Evolutionary conservation across 2,329 filamentous ascomycete species (phyloP).

Genomic region (Sporothrix inflata): DNA sequence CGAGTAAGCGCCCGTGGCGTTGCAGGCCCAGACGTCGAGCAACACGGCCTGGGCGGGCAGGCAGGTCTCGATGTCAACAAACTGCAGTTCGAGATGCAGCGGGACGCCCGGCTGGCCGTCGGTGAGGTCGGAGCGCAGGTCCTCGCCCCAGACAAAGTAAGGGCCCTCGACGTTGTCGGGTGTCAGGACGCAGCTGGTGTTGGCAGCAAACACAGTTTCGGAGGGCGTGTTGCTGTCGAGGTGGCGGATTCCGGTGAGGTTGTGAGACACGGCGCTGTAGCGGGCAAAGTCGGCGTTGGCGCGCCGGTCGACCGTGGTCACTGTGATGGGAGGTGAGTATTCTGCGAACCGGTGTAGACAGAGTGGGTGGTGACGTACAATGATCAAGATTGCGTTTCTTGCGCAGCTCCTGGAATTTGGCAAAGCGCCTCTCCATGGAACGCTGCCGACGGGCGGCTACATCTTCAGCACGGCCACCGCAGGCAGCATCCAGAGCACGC

Average conservation of each 20-base stretch:
- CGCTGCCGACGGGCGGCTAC: not conserved
- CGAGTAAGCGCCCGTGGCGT: conserved; percentile 48
- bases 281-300: not conserved
- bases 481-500: not conserved
- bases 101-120: conserved; percentile 53
- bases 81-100: conserved; percentile 55
- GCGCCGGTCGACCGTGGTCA: not conserved
- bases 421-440: conserved; percentile 2
- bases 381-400: not conserved
- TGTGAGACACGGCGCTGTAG: not conserved
- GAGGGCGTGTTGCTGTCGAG: not conserved
- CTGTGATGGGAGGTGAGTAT: not conserved
- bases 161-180: conserved; percentile 58
- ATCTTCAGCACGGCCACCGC: conserved; percentile 1
- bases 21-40: conserved; percentile 57
- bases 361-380: not conserved
- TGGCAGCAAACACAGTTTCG: conserved; percentile 44
- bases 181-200: conserved; percentile 53
- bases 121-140: conserved; percentile 52
- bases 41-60: conserved; percentile 50
- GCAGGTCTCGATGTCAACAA: conserved; percentile 59
- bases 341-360: not conserved
- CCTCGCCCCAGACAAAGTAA: conserved; percentile 58
- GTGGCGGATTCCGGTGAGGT: not conserved
- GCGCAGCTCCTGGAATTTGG: conserved; percentile 7